Evolutionary conservation across 2,329 filamentous ascomycete species (phyloP), one percentile per base, ranked within the genome.

Genomic region (Magnaporthiopsis incrustans): DNA sequence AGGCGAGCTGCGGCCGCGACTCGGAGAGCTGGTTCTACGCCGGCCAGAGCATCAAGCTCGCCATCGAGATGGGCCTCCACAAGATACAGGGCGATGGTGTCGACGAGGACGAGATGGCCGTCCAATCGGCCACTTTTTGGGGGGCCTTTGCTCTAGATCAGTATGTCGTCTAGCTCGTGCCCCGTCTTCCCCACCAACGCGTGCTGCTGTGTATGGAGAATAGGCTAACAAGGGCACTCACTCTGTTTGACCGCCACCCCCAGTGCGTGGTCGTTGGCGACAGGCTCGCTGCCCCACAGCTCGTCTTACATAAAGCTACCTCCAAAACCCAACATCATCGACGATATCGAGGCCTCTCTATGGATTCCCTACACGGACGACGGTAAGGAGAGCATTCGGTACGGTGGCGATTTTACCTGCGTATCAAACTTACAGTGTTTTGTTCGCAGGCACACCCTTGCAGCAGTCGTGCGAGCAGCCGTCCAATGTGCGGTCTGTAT

Each of bases 11-110:
- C 67, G 89, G 89, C 0, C 81, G 89, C 44, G 87, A 91, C 69
- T 90, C 87, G 35, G 85, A 88, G 67, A 89, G 88, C 62, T 91
- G 89, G 80, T 89, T 85, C 65, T 89, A 89, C 67, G 85, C 87
- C 2, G 89, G 89, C 1, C 85, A 90, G 72, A 90, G 88, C 69
- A 85, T 91, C 65, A 83, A 88, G 4, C 81, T 92, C 67, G 88
- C 88, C 35, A 79, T 91, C 53, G 89, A 91, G 71, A 86, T 91
- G 79, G 87, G 88, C 0, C 73, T 91, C 59, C 88, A 91, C 71
- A 77, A 84, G 7, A 69, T 83, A 4, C 73, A 76, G 59, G 78
- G 78, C 57, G 77, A 79, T 35, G 69, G 67, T 14, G 76, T 75
- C 2, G 81, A 84, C 62, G 77, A 83, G 64, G 83, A 85, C 66